Evolutionary conservation across 148 eudicot genomes (phyloP).

Genomic region (Vaccinium macrocarpon): DNA sequence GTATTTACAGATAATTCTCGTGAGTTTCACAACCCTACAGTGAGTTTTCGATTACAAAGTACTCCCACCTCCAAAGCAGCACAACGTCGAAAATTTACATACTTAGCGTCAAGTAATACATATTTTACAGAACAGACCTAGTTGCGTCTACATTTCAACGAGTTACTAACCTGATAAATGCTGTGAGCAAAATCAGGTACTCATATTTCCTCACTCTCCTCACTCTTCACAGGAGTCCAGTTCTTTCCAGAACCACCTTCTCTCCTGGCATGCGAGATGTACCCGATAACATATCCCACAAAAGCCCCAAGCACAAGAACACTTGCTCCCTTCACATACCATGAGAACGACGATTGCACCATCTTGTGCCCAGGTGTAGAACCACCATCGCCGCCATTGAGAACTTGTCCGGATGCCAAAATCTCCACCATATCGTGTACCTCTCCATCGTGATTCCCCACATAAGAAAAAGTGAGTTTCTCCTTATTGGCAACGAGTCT

Average conservation of each 20-base stretch:
- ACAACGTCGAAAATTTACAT: background rate
- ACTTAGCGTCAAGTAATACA: background rate
- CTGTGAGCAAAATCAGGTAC: background rate
- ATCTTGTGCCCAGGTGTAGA: slow-evolving; percentile 16
- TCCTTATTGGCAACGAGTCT: slow-evolving; percentile 76
- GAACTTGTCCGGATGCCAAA: slow-evolving; percentile 60
- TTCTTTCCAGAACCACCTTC: slow-evolving; percentile 28
- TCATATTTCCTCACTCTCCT: slow-evolving; percentile 58
- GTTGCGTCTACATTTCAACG: background rate
- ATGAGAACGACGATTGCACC: slow-evolving; percentile 24
- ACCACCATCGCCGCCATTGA: slow-evolving; percentile 39
- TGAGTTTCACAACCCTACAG: too few relatives aligned
- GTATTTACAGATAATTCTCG: background rate
- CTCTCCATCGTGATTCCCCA: slow-evolving; percentile 97
- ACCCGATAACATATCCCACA: slow-evolving; percentile 68
- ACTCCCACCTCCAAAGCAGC: background rate
- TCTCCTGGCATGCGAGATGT: slow-evolving; percentile 44
- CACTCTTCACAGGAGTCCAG: slow-evolving; percentile 76
- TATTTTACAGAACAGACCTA: background rate
- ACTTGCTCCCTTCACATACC: slow-evolving; percentile 50
- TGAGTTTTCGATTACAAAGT: background rate
- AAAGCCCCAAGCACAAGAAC: slow-evolving; percentile 64
- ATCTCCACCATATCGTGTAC: slow-evolving; percentile 85
- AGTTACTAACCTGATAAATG: background rate
- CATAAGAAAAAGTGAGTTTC: slow-evolving; percentile 72